phyloP scores from a whole-genome alignment of 148 eudicot species.

The Chenopodium quinoa region DNA sequence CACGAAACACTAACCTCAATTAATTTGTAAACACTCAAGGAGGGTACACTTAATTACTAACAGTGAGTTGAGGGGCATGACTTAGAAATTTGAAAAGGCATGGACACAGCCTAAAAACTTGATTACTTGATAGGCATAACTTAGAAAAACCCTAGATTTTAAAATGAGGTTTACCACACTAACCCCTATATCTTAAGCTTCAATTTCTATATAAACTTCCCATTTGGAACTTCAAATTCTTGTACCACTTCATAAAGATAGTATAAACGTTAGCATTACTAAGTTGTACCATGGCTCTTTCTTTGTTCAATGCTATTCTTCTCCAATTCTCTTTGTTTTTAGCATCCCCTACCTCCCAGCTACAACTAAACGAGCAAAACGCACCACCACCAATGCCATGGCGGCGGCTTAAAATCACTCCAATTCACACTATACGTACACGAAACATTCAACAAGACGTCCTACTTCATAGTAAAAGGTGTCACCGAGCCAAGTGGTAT shows the following conservation, averaged over 20 bases:
- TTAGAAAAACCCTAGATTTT: too few relatives aligned
- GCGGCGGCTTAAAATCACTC: conserved; percentile 7
- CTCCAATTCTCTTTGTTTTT: background rate
- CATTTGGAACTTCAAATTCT: background rate
- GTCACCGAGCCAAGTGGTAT: background rate
- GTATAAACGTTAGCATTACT: background rate
- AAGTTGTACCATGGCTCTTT: background rate
- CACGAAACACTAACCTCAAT: too few relatives aligned
- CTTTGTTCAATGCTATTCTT: background rate
- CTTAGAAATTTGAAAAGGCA: too few relatives aligned
- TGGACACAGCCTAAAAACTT: too few relatives aligned
- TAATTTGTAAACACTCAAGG: too few relatives aligned
- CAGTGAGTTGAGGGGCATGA: too few relatives aligned
- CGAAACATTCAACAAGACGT: background rate
- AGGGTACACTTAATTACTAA: too few relatives aligned
- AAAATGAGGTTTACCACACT: too few relatives aligned
- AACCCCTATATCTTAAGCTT: too few relatives aligned
- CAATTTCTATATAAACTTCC: background rate
- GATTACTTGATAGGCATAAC: too few relatives aligned
- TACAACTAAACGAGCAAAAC: background rate
- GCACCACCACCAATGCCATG: background rate
- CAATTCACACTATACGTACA: conserved; percentile 14
- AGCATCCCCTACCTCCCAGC: background rate
- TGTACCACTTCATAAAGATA: background rate
- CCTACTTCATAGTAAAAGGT: conserved; percentile 16